Evolutionary conservation across 2,329 filamentous ascomycete species (phyloP).

Genomic region (Herpotrichia juniperi): DNA sequence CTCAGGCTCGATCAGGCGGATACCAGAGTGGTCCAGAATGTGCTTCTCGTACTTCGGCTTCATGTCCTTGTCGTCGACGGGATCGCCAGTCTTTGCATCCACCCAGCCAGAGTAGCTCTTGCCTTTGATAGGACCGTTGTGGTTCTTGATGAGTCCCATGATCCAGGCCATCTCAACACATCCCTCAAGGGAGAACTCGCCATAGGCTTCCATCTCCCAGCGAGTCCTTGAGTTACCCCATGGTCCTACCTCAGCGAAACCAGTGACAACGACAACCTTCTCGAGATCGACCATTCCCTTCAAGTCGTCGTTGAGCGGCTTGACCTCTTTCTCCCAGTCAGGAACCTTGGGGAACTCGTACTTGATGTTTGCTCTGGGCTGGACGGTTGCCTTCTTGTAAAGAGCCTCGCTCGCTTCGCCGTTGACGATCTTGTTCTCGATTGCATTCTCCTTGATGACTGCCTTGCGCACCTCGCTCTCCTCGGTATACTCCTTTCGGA

Average conservation of each 20-base stretch:
- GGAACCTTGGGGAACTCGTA: conserved; percentile 92
- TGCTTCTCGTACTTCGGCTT: conserved; percentile 97
- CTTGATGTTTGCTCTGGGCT: conserved; percentile 97
- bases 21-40: conserved; percentile 95
- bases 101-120: conserved; percentile 97
- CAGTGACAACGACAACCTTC: conserved; percentile 96
- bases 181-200: conserved; percentile 95
- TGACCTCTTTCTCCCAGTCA: conserved; percentile 89
- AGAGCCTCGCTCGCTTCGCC: conserved; percentile 89
- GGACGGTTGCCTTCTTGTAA: conserved; percentile 92
- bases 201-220: conserved; percentile 99
- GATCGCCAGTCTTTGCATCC: conserved; percentile 90
- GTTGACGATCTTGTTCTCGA: conserved; percentile 97
- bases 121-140: conserved; percentile 95
- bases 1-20: conserved; percentile 96
- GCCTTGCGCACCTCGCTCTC: conserved; percentile 92
- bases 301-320: conserved; percentile 84
- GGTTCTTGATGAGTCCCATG: conserved; percentile 99
- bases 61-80: conserved; percentile 96
- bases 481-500: conserved; percentile 93
- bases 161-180: conserved; percentile 99
- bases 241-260: conserved; percentile 93
- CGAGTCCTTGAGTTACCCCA: conserved; percentile 98
- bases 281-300: conserved; percentile 99
- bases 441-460: conserved; percentile 91